phyloP scores from a whole-genome alignment of 1,139 yeast genomes.

The Trichomonascaceae sp. region DNA sequence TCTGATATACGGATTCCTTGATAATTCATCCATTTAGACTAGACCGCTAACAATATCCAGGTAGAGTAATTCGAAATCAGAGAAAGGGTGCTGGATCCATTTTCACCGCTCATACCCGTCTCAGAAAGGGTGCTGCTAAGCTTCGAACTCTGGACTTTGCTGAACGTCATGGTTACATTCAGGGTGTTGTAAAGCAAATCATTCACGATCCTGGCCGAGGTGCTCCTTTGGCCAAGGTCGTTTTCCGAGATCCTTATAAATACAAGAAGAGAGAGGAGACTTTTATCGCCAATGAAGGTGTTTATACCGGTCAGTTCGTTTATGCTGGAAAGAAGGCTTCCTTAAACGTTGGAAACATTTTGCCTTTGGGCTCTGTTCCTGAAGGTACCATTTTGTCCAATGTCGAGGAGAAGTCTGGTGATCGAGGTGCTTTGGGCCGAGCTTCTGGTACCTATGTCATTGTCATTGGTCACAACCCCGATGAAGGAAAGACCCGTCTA shows the following conservation, averaged over 20 bases:
- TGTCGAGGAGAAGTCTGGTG: conserved; percentile 99
- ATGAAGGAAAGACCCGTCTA: conserved; percentile 97
- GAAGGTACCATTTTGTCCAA: conserved; percentile 99
- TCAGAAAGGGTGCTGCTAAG: conserved; percentile 99
- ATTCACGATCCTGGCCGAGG: conserved; percentile 99
- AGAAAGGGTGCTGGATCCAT: conserved; percentile 99
- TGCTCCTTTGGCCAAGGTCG: conserved; percentile 99
- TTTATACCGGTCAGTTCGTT: conserved; percentile 98
- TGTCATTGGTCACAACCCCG: conserved; percentile 98
- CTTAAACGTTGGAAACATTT: conserved; percentile 93
- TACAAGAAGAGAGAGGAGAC: conserved; percentile 97
- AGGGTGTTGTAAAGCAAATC: conserved; percentile 98
- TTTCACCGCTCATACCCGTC: conserved; percentile 99
- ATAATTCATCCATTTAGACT: no score
- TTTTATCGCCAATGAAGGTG: conserved; percentile 99
- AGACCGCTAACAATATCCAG: conserved; percentile 36
- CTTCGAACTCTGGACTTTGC: conserved; percentile 98
- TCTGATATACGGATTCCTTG: no score
- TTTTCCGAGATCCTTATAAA: conserved; percentile 99
- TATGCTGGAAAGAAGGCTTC: conserved; percentile 99
- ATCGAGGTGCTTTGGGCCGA: conserved; percentile 99
- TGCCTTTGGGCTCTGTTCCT: conserved; percentile 96
- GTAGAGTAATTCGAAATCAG: conserved; percentile 99
- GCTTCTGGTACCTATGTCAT: conserved; percentile 99
- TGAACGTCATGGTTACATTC: conserved; percentile 99